Percentiles rank a stretch among this genome's conserved stretches.
Evolutionary conservation across 2,329 filamentous ascomycete genomes (phyloP).

Genomic region (Trichoderma sp.): DNA sequence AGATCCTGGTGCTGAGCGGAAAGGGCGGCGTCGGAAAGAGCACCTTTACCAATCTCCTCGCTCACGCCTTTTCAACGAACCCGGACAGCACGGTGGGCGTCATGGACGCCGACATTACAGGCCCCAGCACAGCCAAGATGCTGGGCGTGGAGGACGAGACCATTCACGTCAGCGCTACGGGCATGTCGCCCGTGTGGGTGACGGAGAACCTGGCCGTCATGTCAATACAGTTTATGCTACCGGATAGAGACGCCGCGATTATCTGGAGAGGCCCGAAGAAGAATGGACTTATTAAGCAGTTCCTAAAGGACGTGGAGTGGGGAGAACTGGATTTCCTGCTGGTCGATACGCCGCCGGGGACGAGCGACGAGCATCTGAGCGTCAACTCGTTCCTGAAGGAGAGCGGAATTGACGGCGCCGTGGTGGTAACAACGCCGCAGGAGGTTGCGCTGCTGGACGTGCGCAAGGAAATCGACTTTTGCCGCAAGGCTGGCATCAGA

Average conservation of each 20-base stretch:
- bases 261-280: conserved; percentile 99
- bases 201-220: conserved; percentile 91
- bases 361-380: conserved; percentile 89
- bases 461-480: conserved; percentile 96
- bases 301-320: conserved; percentile 97
- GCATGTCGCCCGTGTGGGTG: conserved; percentile 96
- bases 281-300: conserved; percentile 97
- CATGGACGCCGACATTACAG: conserved; percentile 98
- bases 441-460: conserved; percentile 92
- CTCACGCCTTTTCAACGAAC: conserved; percentile 84
- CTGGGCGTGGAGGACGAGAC: conserved; percentile 94
- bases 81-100: conserved; percentile 78
- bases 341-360: conserved; percentile 93
- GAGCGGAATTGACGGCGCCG: conserved; percentile 87
- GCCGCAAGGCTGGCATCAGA: conserved; percentile 85
- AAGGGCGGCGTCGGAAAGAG: conserved; percentile 98
- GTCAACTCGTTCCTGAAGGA: conserved; percentile 91
- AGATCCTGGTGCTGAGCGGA: conserved; percentile 86
- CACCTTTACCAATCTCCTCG: conserved; percentile 84
- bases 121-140: conserved; percentile 96
- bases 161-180: conserved; percentile 82
- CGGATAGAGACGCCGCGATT: conserved; percentile 87
- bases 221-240: conserved; percentile 98
- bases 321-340: conserved; percentile 89
- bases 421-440: conserved; percentile 91